phyloP scores from a whole-genome alignment of 352 stramenopile species.

The Phytophthora niederhauseri region DNA sequence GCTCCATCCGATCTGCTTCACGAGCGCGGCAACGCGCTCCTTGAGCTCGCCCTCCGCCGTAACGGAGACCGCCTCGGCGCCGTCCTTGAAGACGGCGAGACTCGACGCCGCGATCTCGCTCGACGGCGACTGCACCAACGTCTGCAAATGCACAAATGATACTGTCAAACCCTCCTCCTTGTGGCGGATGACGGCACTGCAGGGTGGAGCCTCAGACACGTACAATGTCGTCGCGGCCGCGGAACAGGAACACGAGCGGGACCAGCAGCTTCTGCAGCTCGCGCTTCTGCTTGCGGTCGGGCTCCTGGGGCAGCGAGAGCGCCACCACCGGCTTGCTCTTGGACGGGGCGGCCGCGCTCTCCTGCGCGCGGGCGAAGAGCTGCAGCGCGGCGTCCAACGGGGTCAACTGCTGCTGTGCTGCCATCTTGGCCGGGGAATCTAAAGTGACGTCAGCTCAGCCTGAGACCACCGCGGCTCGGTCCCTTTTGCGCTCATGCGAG shows the following conservation, averaged over 20 bases:
- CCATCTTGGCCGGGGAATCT: constrained; percentile 21
- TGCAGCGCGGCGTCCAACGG: constrained; percentile 28
- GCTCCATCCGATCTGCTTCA: constrained; percentile 65
- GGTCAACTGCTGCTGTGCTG: constrained; percentile 5
- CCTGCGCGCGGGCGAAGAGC: constrained; percentile 22
- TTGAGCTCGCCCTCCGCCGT: constrained; percentile 52
- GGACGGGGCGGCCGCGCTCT: constrained; percentile 8
- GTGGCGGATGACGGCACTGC: too few relatives aligned
- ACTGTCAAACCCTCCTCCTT: neutral
- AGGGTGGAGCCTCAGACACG: constrained; percentile 2
- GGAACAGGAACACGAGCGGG: constrained; percentile 66
- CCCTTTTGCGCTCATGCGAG: constrained; percentile 15
- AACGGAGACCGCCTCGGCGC: constrained; percentile 38
- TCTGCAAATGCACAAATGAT: constrained; percentile 30
- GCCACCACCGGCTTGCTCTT: constrained; percentile 28
- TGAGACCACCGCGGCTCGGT: neutral
- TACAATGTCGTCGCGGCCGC: constrained; percentile 69
- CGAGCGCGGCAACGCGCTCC: constrained; percentile 51
- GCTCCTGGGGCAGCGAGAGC: constrained; percentile 30
- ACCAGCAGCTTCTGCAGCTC: constrained; percentile 50
- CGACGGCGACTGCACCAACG: constrained; percentile 44
- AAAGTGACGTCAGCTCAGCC: constrained; percentile 18
- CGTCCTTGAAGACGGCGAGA: constrained; percentile 62
- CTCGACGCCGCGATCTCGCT: constrained; percentile 39
- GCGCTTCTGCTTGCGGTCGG: constrained; percentile 36